These are phyloP conservation scores for Ophiocordyceps sinensis DNA, from an alignment of 2,329 filamentous ascomycete genomes.

Conservation along the genomic window DNA sequence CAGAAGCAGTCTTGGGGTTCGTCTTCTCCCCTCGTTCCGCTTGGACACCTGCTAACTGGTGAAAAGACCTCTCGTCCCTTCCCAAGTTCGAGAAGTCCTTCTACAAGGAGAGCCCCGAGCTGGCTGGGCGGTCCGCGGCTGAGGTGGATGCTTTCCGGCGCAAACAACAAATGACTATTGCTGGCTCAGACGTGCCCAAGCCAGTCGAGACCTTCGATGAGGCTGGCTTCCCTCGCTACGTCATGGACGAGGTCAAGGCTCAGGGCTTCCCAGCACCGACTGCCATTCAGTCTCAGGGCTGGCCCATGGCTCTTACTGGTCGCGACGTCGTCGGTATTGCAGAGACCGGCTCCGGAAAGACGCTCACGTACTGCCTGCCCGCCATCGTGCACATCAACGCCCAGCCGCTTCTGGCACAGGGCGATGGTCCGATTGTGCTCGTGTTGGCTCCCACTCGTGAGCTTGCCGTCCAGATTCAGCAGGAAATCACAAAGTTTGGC, in stretches of 20 bases:
- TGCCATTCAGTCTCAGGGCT: constrained; percentile 94
- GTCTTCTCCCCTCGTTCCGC: constrained; percentile 17
- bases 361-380: constrained; percentile 91
- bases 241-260: constrained; percentile 97
- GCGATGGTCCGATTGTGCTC: constrained; percentile 91
- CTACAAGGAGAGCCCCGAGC: constrained; percentile 87
- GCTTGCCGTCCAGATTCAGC: constrained; percentile 94
- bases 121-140: constrained; percentile 55
- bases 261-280: constrained; percentile 91
- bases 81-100: constrained; percentile 99
- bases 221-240: constrained; percentile 90
- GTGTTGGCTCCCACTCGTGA: constrained; percentile 95
- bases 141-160: constrained; percentile 84
- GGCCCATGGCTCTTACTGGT: constrained; percentile 97
- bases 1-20: constrained; percentile 82
- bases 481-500: constrained; percentile 97
- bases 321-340: constrained; percentile 98
- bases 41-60: constrained; percentile 9
- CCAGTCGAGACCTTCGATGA: constrained; percentile 96
- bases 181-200: constrained; percentile 71
- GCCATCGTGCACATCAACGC: constrained; percentile 99
- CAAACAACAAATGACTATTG: constrained; percentile 70
- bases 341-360: constrained; percentile 98
- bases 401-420: constrained; percentile 85
- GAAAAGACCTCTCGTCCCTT: constrained; percentile 54